Percentiles rank a stretch among this genome's conserved stretches.
Conservation (phyloP, 176 grass and related monocot genomes). For the Urochloa ruziziensis region DNA sequence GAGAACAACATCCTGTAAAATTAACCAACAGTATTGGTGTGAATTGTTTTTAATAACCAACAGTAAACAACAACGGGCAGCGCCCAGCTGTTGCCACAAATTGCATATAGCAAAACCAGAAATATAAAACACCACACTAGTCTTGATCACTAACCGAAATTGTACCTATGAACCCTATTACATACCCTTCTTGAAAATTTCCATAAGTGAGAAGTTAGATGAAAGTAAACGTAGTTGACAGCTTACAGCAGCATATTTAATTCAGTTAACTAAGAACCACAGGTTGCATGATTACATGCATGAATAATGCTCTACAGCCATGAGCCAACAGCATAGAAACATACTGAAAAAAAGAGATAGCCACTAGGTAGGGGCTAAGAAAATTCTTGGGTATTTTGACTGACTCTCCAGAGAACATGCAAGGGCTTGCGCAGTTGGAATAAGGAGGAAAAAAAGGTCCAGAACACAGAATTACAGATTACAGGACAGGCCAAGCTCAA, state of each 20-base stretch:
- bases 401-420: neutral
- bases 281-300: conserved; percentile 19
- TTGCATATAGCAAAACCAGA: neutral
- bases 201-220: conserved; percentile 4
- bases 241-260: conserved; percentile 2
- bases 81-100: conserved; percentile 10
- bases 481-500: neutral
- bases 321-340: neutral
- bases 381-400: neutral
- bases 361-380: neutral
- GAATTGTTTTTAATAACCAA: neutral
- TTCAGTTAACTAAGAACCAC: neutral
- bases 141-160: neutral
- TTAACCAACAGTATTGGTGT: conserved; percentile 12
- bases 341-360: neutral
- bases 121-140: neutral
- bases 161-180: neutral
- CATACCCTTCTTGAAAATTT: neutral
- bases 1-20: conserved; percentile 72
- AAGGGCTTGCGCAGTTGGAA: neutral
- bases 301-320: neutral
- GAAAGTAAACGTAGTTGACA: conserved; percentile 17
- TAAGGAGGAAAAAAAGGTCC: neutral
- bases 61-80: conserved; percentile 5
- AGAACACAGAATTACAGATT: neutral